Percentiles rank a stretch among this genome's conserved stretches.
Evolutionary conservation across 2,329 filamentous ascomycete genomes (phyloP).

Genomic region (Aulographum hederae): DNA sequence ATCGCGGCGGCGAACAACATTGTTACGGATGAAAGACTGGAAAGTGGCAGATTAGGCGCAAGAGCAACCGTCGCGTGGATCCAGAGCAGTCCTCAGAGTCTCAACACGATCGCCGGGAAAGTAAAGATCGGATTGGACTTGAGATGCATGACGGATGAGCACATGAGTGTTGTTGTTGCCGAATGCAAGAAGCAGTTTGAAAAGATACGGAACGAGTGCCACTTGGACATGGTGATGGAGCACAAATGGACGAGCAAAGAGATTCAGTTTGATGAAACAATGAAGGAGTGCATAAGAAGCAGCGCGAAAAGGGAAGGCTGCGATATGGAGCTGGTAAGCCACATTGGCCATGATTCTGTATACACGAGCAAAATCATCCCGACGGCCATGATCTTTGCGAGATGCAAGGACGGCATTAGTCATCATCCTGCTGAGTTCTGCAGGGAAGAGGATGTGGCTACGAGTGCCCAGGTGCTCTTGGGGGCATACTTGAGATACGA

Average conservation of each 20-base stretch:
- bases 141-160: neutral
- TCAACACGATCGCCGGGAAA: conserved; percentile 2
- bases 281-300: conserved; percentile 1
- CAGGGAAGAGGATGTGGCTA: neutral
- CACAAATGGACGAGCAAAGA: conserved; percentile 1
- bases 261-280: conserved; percentile 3
- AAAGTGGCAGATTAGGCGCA: neutral
- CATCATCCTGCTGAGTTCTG: neutral
- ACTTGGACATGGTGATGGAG: conserved; percentile 1
- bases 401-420: conserved; percentile 1
- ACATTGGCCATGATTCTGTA: neutral
- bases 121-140: conserved; percentile 2
- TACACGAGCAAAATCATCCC: neutral
- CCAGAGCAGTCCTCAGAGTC: conserved; percentile 1
- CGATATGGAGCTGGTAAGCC: neutral
- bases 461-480: neutral
- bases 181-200: conserved; percentile 1
- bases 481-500: neutral
- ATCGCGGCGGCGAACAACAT: conserved; percentile 2
- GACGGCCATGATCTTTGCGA: neutral
- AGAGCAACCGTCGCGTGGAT: conserved; percentile 3
- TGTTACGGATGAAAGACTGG: conserved; percentile 1
- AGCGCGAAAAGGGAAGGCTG: neutral
- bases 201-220: conserved; percentile 1
- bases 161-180: conserved; percentile 1